Base-by-base conservation (phyloP, 495 filamentous ascomycete species). In the Hyaloscypha finlandica region DNA sequence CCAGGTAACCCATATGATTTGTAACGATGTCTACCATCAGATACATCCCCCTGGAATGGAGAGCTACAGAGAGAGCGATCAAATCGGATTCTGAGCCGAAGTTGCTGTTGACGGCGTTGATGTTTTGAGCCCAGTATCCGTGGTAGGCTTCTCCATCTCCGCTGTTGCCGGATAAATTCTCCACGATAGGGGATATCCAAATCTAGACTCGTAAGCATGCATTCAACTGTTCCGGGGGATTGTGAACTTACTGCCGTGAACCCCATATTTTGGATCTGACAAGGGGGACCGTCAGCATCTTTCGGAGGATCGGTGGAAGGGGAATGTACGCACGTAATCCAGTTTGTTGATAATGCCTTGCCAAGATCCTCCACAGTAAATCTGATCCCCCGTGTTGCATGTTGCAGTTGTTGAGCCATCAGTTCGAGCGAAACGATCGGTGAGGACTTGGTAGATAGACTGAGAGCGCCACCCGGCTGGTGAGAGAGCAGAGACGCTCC, bases 21-120 rank as follows among this genome's bases (percentile, higher is more conserved):
- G 88, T 85, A 11, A 93, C 90, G 0, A 93, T 81, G 68, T 94
- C 91, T 30, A 92, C 86, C 91, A 93, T 93, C 33, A 93, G 78
- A 60, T 88, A 90, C 86, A 92, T 91, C 25, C 82, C 84, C 29
- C 86, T 83, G 8, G 81, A 75, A 66, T 92, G 90, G 51, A 86
- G 76, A 6, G 85, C 86, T 31, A 72, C 77, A 56, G 84, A 83
- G 12, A 93, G 79, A 8, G 80, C 84, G 51, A 81, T 82, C 37
- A 94, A 75, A 70, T 93, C 90, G 22, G 81, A 82, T n/a, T 81
- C 80, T 0, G 86, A 86, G 29, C 91, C 91, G 62, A 89, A 89
- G 67, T 91, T 82, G 0, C 78, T 74, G 66, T 93, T 92, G 67
- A 92, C 66, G 25, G 77, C 61, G 69, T 89, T 86, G 57, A 91